Evolutionary conservation across 1,284 basidiomycete species (phyloP).

Genomic region (Ceratobasidium sp.): DNA sequence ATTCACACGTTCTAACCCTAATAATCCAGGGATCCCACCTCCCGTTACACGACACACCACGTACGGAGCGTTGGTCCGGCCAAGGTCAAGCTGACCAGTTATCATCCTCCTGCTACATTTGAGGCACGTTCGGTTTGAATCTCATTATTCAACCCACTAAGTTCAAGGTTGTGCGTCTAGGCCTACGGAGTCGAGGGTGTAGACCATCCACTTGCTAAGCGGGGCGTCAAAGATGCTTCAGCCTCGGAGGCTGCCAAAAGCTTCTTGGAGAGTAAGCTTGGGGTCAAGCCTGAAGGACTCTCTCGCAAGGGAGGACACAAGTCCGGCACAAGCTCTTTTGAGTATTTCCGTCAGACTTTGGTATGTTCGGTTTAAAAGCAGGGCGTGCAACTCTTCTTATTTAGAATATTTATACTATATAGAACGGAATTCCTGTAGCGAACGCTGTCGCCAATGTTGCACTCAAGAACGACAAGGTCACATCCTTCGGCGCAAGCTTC

Average conservation of each 20-base stretch:
- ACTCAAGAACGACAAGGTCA: constrained; percentile 52
- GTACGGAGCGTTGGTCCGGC: constrained; percentile 1
- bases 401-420: constrained; percentile 1
- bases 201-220: constrained; percentile 50
- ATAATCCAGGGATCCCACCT: constrained; percentile 3
- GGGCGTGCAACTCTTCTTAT: neutral
- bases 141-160: no score
- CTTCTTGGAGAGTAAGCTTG: constrained; percentile 50
- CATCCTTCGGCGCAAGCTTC: constrained; percentile 60
- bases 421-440: constrained; percentile 56
- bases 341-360: constrained; percentile 54
- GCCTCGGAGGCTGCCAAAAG: constrained; percentile 49
- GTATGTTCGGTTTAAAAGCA: constrained; percentile 44
- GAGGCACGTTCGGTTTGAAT: no score
- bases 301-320: constrained; percentile 50
- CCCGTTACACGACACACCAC: constrained; percentile 30
- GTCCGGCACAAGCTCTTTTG: constrained; percentile 48
- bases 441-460: constrained; percentile 60
- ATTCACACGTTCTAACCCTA: no score
- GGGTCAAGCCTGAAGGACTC: constrained; percentile 46
- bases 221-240: constrained; percentile 43
- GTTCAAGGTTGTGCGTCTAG: no score
- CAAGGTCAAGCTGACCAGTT: constrained; percentile 22
- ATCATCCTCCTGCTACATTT: constrained; percentile 31
- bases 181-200: constrained; percentile 41